Percentiles rank a stretch among this genome's conserved stretches.
Evolutionary conservation across 352 stramenopile species (phyloP).

Genomic region (Bremia lactucae): DNA sequence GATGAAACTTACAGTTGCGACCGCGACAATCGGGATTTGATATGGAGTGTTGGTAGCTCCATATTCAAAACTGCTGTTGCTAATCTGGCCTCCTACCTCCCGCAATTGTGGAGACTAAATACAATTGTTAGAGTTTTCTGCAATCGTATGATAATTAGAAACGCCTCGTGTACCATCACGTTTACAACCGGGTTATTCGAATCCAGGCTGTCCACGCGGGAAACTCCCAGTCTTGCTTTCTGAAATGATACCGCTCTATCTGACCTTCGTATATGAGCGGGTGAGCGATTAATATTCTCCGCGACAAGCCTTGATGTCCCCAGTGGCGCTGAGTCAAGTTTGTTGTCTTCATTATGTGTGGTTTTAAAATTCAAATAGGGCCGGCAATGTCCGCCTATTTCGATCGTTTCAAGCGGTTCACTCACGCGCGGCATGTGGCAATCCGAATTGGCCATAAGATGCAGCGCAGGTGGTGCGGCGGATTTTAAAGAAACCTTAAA

Average conservation of each 20-base stretch:
- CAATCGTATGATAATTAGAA: background rate
- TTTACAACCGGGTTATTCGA: background rate
- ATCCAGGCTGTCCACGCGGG: conserved; percentile 1
- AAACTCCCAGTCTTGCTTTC: conserved; percentile 1
- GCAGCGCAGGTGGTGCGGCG: conserved; percentile 3
- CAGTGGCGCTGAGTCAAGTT: conserved; percentile 4
- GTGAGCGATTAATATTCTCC: conserved; percentile 13
- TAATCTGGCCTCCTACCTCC: conserved; percentile 9
- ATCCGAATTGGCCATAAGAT: background rate
- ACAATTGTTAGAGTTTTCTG: too few relatives aligned
- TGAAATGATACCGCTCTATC: conserved; percentile 3
- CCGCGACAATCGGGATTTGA: background rate
- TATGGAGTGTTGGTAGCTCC: conserved; percentile 15
- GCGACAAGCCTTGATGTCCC: background rate
- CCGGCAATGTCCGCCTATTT: background rate
- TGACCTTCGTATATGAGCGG: conserved; percentile 6
- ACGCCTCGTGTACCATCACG: conserved; percentile 17
- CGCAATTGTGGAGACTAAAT: conserved; percentile 17
- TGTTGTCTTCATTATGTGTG: conserved; percentile 1
- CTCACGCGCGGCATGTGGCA: background rate
- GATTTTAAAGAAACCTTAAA: conserved; percentile 1
- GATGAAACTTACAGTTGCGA: conserved; percentile 10
- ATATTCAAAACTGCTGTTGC: conserved; percentile 6
- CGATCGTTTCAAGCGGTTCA: conserved; percentile 14
- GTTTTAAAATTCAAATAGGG: conserved; percentile 9